These are phyloP conservation scores for Chenopodium album DNA, from an alignment of 148 eudicot species.

Conservation along the genomic window DNA sequence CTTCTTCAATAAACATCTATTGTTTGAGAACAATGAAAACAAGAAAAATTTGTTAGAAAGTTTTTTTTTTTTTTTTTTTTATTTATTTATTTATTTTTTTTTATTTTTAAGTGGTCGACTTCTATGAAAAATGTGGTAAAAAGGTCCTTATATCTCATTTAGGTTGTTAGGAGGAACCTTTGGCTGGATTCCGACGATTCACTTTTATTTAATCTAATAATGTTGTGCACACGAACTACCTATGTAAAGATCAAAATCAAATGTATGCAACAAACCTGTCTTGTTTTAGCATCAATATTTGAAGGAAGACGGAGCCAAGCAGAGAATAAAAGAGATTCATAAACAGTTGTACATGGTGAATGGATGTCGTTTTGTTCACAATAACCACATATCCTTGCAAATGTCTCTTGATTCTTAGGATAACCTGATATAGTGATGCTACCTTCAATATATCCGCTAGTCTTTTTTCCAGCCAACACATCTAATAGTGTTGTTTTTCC, in stretches of 20 bases:
- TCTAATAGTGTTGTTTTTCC: constrained; percentile 76
- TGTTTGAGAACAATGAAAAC: no score
- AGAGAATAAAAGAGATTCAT: constrained; percentile 61
- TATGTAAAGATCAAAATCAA: no score
- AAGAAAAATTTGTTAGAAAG: no score
- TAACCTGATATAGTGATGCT: constrained; percentile 54
- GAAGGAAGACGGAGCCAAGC: constrained; percentile 69
- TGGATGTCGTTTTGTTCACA: constrained; percentile 75
- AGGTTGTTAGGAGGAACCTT: no score
- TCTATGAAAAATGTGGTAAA: no score
- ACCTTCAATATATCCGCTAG: constrained; percentile 68
- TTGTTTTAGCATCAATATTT: constrained; percentile 39
- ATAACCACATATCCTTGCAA: constrained; percentile 65
- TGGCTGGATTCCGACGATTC: no score
- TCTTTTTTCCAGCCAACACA: constrained; percentile 73
- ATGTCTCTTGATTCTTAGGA: constrained; percentile 67
- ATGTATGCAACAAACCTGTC: constrained; percentile 33
- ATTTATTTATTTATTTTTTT: rapidly evolving
- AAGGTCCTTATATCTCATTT: no score
- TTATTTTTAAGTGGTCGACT: no score
- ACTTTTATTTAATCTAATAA: no score
- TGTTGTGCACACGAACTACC: no score
- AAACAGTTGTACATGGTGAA: constrained; percentile 65
- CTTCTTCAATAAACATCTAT: constrained; percentile 51
- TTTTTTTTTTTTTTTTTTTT: rapidly evolving